These are phyloP conservation scores for Dryadomyces sulphureus DNA, from an alignment of 2,329 filamentous ascomycete genomes.

Conservation along the genomic window DNA sequence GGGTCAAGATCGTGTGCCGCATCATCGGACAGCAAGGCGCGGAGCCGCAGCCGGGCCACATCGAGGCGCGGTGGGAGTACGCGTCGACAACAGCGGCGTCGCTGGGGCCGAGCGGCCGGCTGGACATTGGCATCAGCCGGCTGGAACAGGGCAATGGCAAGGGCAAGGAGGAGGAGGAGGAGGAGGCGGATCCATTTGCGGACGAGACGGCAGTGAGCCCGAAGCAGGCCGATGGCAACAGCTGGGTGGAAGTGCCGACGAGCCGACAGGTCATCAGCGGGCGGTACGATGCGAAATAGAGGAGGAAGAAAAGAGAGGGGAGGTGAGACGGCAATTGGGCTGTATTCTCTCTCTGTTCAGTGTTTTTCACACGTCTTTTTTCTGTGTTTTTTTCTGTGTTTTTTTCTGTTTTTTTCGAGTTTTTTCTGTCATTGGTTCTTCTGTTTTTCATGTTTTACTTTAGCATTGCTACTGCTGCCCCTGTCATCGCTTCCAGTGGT, in stretches of 20 bases:
- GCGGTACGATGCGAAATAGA: conserved; percentile 50
- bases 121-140: conserved; percentile 50
- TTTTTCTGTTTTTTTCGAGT: conserved; percentile 1
- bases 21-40: conserved; percentile 31
- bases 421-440: neutral
- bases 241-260: conserved; percentile 54
- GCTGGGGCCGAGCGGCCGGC: conserved; percentile 46
- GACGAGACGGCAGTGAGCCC: conserved; percentile 31
- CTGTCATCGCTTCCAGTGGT: neutral
- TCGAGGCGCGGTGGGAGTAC: conserved; percentile 47
- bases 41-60: conserved; percentile 44
- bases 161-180: conserved; percentile 33
- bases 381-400: conserved; percentile 7
- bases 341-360: conserved; percentile 6
- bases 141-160: conserved; percentile 26
- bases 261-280: conserved; percentile 57
- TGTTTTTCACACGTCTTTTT: conserved; percentile 8
- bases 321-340: neutral
- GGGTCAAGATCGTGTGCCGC: conserved; percentile 68
- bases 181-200: conserved; percentile 54
- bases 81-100: conserved; percentile 53
- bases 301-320: neutral
- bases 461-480: neutral
- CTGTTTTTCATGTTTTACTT: neutral
- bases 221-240: conserved; percentile 13